A percentile compares a stretch with the other conserved stretches of the same genome.
phyloP scores from a whole-genome alignment of 2,329 filamentous ascomycete genomes.

The Trichoderma cornu-damae region DNA sequence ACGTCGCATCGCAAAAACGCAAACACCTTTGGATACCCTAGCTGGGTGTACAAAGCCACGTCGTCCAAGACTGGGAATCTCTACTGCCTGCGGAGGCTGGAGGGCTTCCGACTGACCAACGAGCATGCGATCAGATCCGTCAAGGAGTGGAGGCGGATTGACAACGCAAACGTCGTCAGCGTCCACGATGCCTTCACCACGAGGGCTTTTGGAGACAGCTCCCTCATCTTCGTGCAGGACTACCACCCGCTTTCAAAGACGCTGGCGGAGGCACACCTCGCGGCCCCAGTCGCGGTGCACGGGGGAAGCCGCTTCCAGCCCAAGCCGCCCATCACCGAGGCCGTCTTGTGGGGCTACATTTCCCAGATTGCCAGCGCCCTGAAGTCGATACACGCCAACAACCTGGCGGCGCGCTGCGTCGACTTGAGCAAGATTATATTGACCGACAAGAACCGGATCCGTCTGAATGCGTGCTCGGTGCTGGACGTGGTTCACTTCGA shows the following conservation, averaged over 20 bases:
- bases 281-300: slow-evolving; percentile 35
- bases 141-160: slow-evolving; percentile 83
- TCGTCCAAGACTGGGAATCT: slow-evolving; percentile 82
- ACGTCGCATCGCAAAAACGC: slow-evolving; percentile 72
- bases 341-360: slow-evolving; percentile 83
- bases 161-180: slow-evolving; percentile 75
- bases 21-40: slow-evolving; percentile 77
- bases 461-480: slow-evolving; percentile 81
- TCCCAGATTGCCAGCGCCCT: slow-evolving; percentile 86
- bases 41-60: slow-evolving; percentile 92
- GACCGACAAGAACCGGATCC: slow-evolving; percentile 84
- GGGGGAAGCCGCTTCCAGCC: slow-evolving; percentile 42
- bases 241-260: slow-evolving; percentile 91
- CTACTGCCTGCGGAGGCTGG: slow-evolving; percentile 82
- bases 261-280: slow-evolving; percentile 74
- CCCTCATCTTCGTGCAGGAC: slow-evolving; percentile 87
- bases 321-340: slow-evolving; percentile 57
- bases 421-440: slow-evolving; percentile 84
- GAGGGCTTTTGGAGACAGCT: slow-evolving; percentile 87
- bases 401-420: slow-evolving; percentile 79
- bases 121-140: slow-evolving; percentile 82
- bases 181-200: slow-evolving; percentile 93
- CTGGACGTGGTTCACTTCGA: slow-evolving; percentile 87
- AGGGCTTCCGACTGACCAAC: slow-evolving; percentile 83
- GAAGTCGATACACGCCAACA: slow-evolving; percentile 74